Conservation (phyloP, 192 early-diverging fungal species). For the Entophlyctis luteolus region DNA sequence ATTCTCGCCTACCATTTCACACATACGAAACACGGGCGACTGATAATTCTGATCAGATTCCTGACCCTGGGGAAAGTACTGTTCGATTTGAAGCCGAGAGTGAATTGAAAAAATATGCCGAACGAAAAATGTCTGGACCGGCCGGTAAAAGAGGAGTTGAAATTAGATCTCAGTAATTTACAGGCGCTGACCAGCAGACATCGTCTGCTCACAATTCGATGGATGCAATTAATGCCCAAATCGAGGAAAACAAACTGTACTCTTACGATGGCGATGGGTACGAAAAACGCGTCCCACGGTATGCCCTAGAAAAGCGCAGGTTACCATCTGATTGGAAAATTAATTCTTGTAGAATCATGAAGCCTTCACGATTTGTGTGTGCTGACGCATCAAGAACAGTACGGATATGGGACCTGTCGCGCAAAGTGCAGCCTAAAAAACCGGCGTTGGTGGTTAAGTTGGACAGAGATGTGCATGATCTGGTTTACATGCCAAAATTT, state of each 20-base stretch:
- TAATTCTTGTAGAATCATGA: not conserved
- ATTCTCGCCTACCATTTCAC: conserved; percentile 33
- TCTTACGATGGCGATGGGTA: too few species aligned
- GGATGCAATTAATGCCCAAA: too few species aligned
- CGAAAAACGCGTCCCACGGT: too few species aligned
- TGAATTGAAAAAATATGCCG: not conserved
- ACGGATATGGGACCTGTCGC: conserved; percentile 30
- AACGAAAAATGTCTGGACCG: not conserved
- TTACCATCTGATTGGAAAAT: not conserved
- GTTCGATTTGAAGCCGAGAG: not conserved
- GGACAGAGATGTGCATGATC: conserved; percentile 10
- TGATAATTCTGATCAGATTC: conserved; percentile 24
- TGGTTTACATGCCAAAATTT: conserved; percentile 35
- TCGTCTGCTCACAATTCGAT: too few species aligned
- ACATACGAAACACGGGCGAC: conserved; percentile 23
- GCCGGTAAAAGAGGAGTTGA: not conserved
- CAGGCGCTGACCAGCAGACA: conserved; percentile 32
- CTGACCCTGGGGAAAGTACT: conserved; percentile 18
- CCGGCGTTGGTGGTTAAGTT: conserved; percentile 35
- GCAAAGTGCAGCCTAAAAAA: conserved; percentile 31
- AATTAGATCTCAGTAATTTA: conserved; percentile 27
- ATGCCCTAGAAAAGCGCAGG: too few species aligned
- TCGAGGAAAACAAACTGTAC: too few species aligned
- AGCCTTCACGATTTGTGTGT: not conserved
- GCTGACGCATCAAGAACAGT: not conserved